These are phyloP conservation scores for Globisporangium alternatum DNA, from an alignment of 352 stramenopile genomes.

Conservation along the genomic window DNA sequence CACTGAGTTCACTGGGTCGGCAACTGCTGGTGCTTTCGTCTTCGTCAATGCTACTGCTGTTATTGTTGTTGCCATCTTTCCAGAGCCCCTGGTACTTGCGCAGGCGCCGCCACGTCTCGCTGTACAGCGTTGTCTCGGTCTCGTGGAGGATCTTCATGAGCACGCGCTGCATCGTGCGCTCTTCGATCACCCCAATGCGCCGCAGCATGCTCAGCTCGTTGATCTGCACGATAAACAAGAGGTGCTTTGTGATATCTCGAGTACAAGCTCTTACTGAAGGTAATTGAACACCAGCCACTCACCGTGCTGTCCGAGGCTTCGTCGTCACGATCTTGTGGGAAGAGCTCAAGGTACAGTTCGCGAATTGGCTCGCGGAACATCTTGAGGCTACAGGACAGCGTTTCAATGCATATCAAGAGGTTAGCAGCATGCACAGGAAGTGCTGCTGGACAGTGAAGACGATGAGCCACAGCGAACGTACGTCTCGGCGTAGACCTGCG, in stretches of 20 bases:
- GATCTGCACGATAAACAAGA: constrained; percentile 23
- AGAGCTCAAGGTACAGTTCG: constrained; percentile 52
- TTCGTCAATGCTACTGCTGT: background rate
- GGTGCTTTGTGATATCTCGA: background rate
- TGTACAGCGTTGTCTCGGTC: constrained; percentile 25
- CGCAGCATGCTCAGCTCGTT: constrained; percentile 42
- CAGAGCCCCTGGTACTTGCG: constrained; percentile 42
- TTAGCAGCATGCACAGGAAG: background rate
- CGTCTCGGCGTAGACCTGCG: constrained; percentile 50
- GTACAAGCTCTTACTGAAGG: background rate
- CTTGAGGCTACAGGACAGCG: constrained; percentile 29
- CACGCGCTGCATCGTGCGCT: constrained; percentile 64
- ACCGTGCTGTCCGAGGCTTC: constrained; percentile 44
- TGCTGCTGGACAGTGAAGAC: background rate
- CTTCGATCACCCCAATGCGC: constrained; percentile 54
- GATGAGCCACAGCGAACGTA: constrained; percentile 16
- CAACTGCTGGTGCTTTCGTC: background rate
- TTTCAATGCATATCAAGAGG: background rate
- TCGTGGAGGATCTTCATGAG: constrained; percentile 57
- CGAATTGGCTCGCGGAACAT: constrained; percentile 49
- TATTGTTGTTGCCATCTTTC: background rate
- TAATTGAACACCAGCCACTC: background rate
- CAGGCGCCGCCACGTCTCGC: constrained; percentile 47
- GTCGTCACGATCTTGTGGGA: constrained; percentile 35
- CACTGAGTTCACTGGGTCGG: background rate